phyloP scores from a whole-genome alignment of 2,329 filamentous ascomycete species.

The Hypoxylon sp. region DNA sequence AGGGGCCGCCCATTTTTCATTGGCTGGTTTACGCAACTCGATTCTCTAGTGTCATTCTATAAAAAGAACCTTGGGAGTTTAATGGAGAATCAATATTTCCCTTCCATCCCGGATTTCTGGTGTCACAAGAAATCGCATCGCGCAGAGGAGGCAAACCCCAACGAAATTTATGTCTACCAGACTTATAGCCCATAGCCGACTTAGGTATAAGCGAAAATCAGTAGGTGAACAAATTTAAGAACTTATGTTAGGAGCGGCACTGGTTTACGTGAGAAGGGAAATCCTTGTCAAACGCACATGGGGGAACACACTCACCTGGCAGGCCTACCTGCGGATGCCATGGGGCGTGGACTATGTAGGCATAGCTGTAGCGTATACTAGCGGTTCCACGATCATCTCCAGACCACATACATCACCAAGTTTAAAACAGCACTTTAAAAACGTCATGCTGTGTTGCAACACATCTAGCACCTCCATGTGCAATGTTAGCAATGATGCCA shows the following conservation, averaged over 20 bases:
- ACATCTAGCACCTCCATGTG: constrained; percentile 20
- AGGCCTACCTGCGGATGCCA: not conserved
- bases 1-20: constrained; percentile 5
- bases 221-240: constrained; percentile 3
- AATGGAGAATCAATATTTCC: constrained; percentile 17
- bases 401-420: constrained; percentile 13
- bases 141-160: not conserved
- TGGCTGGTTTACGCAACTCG: constrained; percentile 26
- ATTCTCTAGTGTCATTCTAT: constrained; percentile 26
- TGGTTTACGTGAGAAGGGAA: constrained; percentile 6
- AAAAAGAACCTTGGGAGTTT: constrained; percentile 32
- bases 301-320: not conserved
- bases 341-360: not conserved
- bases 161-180: not conserved
- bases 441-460: constrained; percentile 37
- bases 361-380: not conserved
- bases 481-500: constrained; percentile 31
- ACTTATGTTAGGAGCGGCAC: not conserved
- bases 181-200: not conserved
- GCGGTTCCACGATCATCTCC: constrained; percentile 5
- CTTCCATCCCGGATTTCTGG: constrained; percentile 16
- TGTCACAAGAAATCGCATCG: constrained; percentile 10
- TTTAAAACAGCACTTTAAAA: constrained; percentile 30
- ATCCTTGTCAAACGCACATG: not conserved
- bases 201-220: constrained; percentile 3